Evolutionary conservation across 805 yeast species (phyloP).

Genomic region (Starmerella apicola): DNA sequence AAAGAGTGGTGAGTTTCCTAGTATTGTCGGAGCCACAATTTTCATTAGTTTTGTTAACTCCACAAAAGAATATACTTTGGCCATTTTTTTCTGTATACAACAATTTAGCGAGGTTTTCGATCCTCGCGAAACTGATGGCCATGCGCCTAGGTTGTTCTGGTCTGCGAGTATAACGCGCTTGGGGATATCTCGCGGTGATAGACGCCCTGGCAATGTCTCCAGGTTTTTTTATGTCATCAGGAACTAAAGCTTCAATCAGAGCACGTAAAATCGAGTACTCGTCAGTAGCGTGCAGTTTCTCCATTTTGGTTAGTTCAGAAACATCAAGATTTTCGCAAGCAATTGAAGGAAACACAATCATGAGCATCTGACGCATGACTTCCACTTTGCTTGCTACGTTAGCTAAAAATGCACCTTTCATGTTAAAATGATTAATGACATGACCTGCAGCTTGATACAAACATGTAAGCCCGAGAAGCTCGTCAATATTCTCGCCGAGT

Average conservation of each 20-base stretch:
- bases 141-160: slow-evolving; percentile 3
- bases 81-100: too few species aligned
- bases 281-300: slow-evolving; percentile 26
- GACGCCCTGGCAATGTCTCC: neutral
- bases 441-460: slow-evolving; percentile 17
- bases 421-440: slow-evolving; percentile 10
- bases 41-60: too few species aligned
- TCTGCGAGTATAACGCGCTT: neutral
- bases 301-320: slow-evolving; percentile 19
- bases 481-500: slow-evolving; percentile 22
- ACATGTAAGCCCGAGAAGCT: slow-evolving; percentile 19
- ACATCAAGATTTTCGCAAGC: slow-evolving; percentile 10
- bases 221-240: neutral
- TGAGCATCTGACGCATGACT: slow-evolving; percentile 25
- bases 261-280: slow-evolving; percentile 25
- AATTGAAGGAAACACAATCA: slow-evolving; percentile 16
- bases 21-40: too few species aligned
- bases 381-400: slow-evolving; percentile 25
- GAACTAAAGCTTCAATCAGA: slow-evolving; percentile 14
- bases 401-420: slow-evolving; percentile 5
- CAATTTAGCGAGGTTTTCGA: neutral
- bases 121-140: neutral
- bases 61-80: too few species aligned
- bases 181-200: neutral
- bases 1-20: neutral